phyloP scores from a whole-genome alignment of 352 stramenopile species.

The Phytophthora hybrid region DNA sequence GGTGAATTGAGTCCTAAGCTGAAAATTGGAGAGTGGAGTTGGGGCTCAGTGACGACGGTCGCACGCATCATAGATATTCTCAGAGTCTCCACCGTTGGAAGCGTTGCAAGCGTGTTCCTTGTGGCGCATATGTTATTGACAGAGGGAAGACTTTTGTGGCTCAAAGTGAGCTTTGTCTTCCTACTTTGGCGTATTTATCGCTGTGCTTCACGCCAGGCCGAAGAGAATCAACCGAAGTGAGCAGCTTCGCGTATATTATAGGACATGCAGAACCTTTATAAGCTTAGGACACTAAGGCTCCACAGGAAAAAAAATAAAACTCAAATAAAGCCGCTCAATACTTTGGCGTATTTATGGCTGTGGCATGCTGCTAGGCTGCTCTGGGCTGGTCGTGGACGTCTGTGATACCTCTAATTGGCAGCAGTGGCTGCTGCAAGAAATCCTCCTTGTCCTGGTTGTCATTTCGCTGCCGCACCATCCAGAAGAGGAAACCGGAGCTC shows the following conservation, averaged over 20 bases:
- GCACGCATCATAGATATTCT: background rate
- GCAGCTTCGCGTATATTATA: too few relatives aligned
- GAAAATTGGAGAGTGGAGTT: background rate
- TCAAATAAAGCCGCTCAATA: too few relatives aligned
- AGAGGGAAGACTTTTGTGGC: background rate
- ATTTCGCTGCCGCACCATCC: background rate
- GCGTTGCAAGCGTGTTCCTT: constrained; percentile 21
- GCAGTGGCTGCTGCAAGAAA: constrained; percentile 11
- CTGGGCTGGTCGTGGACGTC: background rate
- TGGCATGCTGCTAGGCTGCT: background rate
- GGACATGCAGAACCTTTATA: too few relatives aligned
- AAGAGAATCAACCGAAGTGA: too few relatives aligned
- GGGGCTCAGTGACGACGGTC: too few relatives aligned
- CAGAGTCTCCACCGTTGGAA: constrained; percentile 4
- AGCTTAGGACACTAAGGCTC: too few relatives aligned
- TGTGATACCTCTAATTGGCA: background rate
- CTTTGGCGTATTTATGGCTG: too few relatives aligned
- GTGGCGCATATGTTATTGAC: constrained; percentile 12
- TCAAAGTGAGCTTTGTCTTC: too few relatives aligned
- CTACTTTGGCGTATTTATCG: too few relatives aligned
- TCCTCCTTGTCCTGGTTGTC: background rate
- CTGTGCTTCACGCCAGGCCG: too few relatives aligned
- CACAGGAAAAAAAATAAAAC: too few relatives aligned
- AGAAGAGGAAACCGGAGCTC: constrained; percentile 13
- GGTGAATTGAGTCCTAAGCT: background rate